Conservation (phyloP, 2,329 filamentous ascomycete species). For the Diaporthe vexans region DNA sequence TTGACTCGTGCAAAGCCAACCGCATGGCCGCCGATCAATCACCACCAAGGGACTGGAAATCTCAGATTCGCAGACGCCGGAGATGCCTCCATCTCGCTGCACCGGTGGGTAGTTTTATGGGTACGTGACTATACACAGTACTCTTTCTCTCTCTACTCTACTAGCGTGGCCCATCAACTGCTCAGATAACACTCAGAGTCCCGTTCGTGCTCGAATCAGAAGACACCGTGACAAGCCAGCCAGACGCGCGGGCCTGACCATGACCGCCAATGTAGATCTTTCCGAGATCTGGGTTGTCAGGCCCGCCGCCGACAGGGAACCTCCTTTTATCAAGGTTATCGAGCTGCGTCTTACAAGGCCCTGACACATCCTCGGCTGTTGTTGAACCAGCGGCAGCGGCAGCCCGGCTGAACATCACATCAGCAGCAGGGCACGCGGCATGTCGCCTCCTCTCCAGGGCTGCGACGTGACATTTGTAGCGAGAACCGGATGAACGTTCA, state of each 20-base stretch:
- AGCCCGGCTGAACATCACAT: background rate
- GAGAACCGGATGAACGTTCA: constrained; percentile 14
- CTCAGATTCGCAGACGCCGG: constrained; percentile 17
- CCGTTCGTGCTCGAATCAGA: background rate
- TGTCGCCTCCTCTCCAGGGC: too few species aligned
- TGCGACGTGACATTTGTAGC: background rate
- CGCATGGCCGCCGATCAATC: constrained; percentile 5
- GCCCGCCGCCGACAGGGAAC: background rate
- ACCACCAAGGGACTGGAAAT: background rate
- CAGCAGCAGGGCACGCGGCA: too few species aligned
- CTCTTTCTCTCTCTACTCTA: too few species aligned
- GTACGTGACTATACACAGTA: too few species aligned
- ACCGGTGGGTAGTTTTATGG: constrained; percentile 19
- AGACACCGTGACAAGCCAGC: background rate
- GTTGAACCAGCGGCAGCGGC: background rate
- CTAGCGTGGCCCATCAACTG: too few species aligned
- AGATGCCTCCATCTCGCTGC: background rate
- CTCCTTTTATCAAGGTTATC: constrained; percentile 36
- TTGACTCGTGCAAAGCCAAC: constrained; percentile 23
- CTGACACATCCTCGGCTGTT: constrained; percentile 24
- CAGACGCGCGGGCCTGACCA: constrained; percentile 14
- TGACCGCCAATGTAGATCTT: constrained; percentile 33
- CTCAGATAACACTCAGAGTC: background rate
- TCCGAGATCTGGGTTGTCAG: constrained; percentile 17
- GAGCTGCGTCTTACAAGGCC: constrained; percentile 1